Evolutionary conservation across 1,139 yeast genomes (phyloP), one percentile per base, ranked within the genome.

Genomic region (Suhomyces terraborum): DNA sequence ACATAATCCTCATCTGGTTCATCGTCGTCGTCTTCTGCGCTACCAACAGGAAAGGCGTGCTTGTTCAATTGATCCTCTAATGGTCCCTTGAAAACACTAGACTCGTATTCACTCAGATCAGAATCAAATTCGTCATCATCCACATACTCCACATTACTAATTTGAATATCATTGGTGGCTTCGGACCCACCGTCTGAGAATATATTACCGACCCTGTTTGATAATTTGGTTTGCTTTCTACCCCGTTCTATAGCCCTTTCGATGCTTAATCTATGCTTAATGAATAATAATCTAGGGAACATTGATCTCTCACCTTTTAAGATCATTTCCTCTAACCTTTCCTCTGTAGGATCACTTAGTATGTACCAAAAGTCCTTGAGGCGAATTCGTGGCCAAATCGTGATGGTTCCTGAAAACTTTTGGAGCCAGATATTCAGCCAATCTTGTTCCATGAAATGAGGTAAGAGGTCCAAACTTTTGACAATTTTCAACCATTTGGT

Each of bases 381-480:
- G 32, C 66, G 66, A 50, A 81, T 77, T 49, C 82, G 73, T 3
- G 94, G 94, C 83, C 89, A 85, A 22, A 86, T 71, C 0, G 94
- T 86, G 8, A 86, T 81, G 0, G 86, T 72, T 2, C 95, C 95
- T 31, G 84, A 78, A 54, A 86, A 86, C 44, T 76, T 69, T 61
- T 86, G 95, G 27, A 86, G 64, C 77, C 87, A 86, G 32, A 86
- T 73, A 54, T 79, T 81, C 54, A 86, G 82, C 93, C 93, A 86
- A 60, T 86, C 94, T 58, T 82, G 89, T 52, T 84, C 85, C 63
- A 82, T 62, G 35, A 84, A 60, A 48, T 79, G 78, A 2, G 95
- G 95, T 35, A 84, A 65, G 27, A 86, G 64, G 49, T 84, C 88
- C 38, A 86, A 69, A 13, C 80, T 74, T 42, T 81, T 80, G 35